Percentiles rank a stretch among this genome's conserved stretches.
Evolutionary conservation across 1,284 basidiomycete genomes (phyloP).

Genomic region (Cryptococcus wingfieldii): DNA sequence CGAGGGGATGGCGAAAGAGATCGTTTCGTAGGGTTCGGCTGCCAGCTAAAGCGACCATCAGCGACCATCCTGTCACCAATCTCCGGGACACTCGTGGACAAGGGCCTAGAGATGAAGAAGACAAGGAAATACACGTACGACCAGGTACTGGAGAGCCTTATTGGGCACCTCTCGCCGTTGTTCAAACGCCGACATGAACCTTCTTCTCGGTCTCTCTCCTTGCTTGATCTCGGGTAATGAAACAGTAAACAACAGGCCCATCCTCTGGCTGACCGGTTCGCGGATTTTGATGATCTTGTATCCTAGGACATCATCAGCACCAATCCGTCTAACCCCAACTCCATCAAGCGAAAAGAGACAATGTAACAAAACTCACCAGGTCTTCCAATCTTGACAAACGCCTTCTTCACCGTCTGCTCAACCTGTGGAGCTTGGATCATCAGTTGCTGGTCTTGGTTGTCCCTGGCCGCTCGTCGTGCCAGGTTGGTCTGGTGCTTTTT

Average conservation of each 20-base stretch:
- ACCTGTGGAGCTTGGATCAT: constrained; percentile 65
- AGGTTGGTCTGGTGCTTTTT: constrained; percentile 99
- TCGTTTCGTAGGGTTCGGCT: constrained; percentile 97
- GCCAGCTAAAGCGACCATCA: constrained; percentile 63
- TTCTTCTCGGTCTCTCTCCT: constrained; percentile 74
- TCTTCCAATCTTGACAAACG: constrained; percentile 94
- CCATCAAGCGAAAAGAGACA: background rate
- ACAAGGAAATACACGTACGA: constrained; percentile 58
- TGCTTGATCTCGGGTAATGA: constrained; percentile 91
- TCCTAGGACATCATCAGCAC: constrained; percentile 21
- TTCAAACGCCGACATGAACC: constrained; percentile 99
- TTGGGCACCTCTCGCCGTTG: constrained; percentile 93
- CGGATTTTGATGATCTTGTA: constrained; percentile 54
- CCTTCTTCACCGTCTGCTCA: constrained; percentile 63
- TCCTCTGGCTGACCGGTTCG: constrained; percentile 51
- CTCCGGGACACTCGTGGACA: background rate
- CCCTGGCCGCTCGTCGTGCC: constrained; percentile 87
- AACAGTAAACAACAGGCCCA: constrained; percentile 93
- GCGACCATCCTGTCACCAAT: background rate
- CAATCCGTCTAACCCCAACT: background rate
- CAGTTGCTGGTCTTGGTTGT: constrained; percentile 86
- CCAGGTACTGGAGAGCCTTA: constrained; percentile 93
- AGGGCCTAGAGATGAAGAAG: background rate
- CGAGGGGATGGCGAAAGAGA: constrained; percentile 96
- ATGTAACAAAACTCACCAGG: constrained; percentile 58